Evolutionary conservation across 306 rosid species (phyloP).

Genomic region (Carpinus fangiana): DNA sequence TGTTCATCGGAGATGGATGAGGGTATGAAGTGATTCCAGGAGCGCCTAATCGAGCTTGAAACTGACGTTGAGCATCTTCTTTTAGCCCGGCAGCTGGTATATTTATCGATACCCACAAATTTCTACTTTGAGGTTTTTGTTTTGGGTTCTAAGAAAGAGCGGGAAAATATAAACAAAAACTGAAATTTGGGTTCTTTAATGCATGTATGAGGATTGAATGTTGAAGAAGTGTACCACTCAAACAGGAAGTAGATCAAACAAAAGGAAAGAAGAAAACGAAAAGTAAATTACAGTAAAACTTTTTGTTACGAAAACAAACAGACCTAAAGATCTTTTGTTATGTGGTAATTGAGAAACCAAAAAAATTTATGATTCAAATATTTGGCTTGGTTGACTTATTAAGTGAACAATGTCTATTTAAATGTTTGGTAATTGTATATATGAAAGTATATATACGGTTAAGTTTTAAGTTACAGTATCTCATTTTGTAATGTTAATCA

Average conservation of each 20-base stretch:
- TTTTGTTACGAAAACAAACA: not conserved
- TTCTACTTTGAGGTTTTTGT: not conserved
- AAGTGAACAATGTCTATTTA: not conserved
- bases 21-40: conserved; percentile 47
- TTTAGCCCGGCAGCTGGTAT: conserved; percentile 70
- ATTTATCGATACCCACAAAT: not conserved
- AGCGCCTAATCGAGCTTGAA: conserved; percentile 60
- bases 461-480: not conserved
- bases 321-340: not conserved
- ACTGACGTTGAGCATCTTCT: conserved; percentile 78
- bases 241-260: not conserved
- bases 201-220: not conserved
- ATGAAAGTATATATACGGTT: not conserved
- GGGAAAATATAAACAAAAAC: not conserved
- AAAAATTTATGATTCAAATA: not conserved
- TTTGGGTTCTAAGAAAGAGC: not conserved
- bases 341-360: not conserved
- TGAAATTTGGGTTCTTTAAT: not conserved
- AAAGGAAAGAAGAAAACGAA: not conserved
- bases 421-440: not conserved
- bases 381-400: not conserved
- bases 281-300: not conserved
- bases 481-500: not conserved
- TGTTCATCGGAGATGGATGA: conserved; percentile 43
- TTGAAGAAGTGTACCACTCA: not conserved